Base-by-base conservation (phyloP, 164 flowering plant species). In the Berberis thunbergii region DNA sequence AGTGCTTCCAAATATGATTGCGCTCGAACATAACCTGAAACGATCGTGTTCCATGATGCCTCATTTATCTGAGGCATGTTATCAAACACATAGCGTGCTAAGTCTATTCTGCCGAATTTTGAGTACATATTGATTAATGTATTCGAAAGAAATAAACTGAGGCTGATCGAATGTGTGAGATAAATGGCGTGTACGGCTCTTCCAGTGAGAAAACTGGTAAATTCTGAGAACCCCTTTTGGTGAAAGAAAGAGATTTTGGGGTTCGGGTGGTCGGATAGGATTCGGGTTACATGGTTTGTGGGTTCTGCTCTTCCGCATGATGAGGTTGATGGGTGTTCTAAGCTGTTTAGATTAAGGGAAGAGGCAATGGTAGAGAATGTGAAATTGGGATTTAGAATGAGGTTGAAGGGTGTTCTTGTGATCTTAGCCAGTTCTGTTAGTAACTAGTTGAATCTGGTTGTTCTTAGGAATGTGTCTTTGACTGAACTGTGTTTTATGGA, bases 21-120 rank as follows among this genome's bases (percentile, higher is more conserved):
- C 39, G 61, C 72, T 26, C 77, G 72, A 54, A 88, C 89, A 73
- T 73, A 78, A 7, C 85, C 87, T 3, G 97, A 82, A 53, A 88
- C 73, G 84, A 86, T 77, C 43, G 83, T 84, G 59, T 80, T 88
- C 97, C 96, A 88, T 61, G 93, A 79, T 61, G 89, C 86, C 48
- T 70, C 85, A 65, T 84, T 82, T 75, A 81, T 81, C 1, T 70
- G 71, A 60, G 73, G 68, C 87, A 86, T 81, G 76, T 63, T 8
- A 65, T 83, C 88, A 52, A 91, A 88, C 84, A 91, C 67, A 41
- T 75, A 41, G 45, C 79, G 74, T 2, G 89, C 84, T n/a, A 46
- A 49, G 0, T 61, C 66, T 1, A 84, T 54, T 11, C 70, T 64
- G 4, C 86, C 89, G 45, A 83, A 77, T 63, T 70, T 82, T 1